Base-by-base conservation (phyloP, 495 filamentous ascomycete genomes). In the Penicillium roqueforti region DNA sequence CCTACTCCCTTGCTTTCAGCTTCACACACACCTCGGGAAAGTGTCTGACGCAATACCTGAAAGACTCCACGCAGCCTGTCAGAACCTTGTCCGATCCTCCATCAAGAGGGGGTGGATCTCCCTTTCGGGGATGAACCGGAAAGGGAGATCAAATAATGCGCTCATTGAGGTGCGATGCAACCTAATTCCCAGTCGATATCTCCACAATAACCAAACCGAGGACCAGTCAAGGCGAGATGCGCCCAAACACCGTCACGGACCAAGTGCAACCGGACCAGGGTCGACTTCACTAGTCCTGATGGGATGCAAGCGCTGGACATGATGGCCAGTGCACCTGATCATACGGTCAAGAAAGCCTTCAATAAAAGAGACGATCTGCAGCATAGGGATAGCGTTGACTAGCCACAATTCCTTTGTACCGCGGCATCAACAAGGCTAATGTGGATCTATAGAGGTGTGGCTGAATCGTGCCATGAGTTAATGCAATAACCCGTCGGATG, bases 1-100 rank as follows among this genome's bases (percentile, higher is more conserved):
- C 9, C 28, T 23, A 32, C n/a, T 14, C 49, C 50, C 50, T 52
- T 52, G 22, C 50, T 29, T 50, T 40, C 47, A 37, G 47, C 47
- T 34, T 23, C n/a, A 1, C 6, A 13, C 36, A 50, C 23, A 19
- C n/a, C 9, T 38, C 34, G 47, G 34, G 47, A 29, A 29, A 39
- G 34, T 19, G 11, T 28, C n/a, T 38, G 11, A 7, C 20, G 16
- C 14, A 29, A 8, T 9, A 5, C 9, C 47, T 16, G 47, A 23
- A 8, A 14, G 42, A 29, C n/a, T 3, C 47, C 34, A 28, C 32
- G 34, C 10, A 36, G 31, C 38, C 39, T 44, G 39, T 52, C 50
- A 36, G 36, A 44, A 13, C 44, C 4, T 39, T 50, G 20, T 47
- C 19, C 18, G 46, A 25, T 16, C 22, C 8, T 23, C 25, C 6